Conservation (phyloP, 208 protist genomes). For the Phytomonas sp. region DNA sequence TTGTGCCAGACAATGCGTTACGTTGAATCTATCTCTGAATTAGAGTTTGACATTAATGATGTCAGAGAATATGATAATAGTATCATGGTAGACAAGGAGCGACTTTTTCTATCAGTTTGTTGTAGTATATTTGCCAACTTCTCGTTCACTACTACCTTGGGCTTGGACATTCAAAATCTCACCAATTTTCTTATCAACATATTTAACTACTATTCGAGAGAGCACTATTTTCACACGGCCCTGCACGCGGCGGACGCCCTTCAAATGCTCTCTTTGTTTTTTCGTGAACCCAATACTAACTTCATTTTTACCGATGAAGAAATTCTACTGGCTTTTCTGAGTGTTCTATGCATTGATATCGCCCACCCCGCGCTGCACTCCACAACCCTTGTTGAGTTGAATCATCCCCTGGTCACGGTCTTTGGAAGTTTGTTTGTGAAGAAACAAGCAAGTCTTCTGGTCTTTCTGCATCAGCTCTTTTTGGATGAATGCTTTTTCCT, state of each 20-base stretch:
- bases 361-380: slow-evolving; percentile 78
- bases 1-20: slow-evolving; percentile 67
- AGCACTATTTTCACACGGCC: slow-evolving; percentile 75
- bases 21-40: slow-evolving; percentile 65
- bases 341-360: slow-evolving; percentile 61
- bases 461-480: slow-evolving; percentile 40
- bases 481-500: slow-evolving; percentile 50
- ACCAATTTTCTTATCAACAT: slow-evolving; percentile 52
- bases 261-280: slow-evolving; percentile 79
- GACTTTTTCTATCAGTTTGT: slow-evolving; percentile 77
- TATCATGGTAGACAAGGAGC: slow-evolving; percentile 57
- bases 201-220: slow-evolving; percentile 41
- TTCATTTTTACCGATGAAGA: slow-evolving; percentile 82
- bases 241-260: slow-evolving; percentile 74
- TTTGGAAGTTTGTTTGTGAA: slow-evolving; percentile 53
- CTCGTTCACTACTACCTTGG: slow-evolving; percentile 49
- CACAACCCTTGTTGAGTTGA: slow-evolving; percentile 45
- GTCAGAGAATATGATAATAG: slow-evolving; percentile 66
- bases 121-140: slow-evolving; percentile 81
- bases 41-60: slow-evolving; percentile 64
- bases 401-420: slow-evolving; percentile 65
- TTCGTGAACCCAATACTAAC: slow-evolving; percentile 56
- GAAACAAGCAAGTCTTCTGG: slow-evolving; percentile 37
- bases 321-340: slow-evolving; percentile 67
- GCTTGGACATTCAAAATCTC: slow-evolving; percentile 44